phyloP scores from a whole-genome alignment of 768 basidiomycete species.

The Calvatia gigantea region DNA sequence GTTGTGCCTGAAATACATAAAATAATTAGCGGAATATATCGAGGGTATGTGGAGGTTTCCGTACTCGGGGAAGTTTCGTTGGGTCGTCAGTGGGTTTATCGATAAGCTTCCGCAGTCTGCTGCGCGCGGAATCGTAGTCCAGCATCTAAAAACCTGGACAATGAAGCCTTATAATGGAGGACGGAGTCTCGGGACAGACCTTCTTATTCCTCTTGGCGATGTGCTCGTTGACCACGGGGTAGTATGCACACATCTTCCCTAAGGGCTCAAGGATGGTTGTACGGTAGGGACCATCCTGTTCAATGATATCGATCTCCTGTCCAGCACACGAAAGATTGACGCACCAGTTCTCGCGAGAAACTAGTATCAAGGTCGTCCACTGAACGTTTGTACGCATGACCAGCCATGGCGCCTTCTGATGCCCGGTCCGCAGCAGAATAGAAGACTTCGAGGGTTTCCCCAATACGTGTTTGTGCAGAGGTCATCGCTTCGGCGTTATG shows the following conservation, averaged over 20 bases:
- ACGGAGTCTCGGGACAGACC: conserved; percentile 36
- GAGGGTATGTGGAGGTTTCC: conserved; percentile 20
- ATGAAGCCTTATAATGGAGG: neutral
- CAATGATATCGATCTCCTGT: neutral
- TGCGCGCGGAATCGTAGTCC: conserved; percentile 93
- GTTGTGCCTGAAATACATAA: conserved; percentile 66
- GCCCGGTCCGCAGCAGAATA: conserved; percentile 81
- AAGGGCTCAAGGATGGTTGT: conserved; percentile 94
- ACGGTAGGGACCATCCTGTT: conserved; percentile 88
- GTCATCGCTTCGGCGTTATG: conserved; percentile 73
- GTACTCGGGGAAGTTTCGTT: conserved; percentile 81
- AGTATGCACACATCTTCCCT: conserved; percentile 95
- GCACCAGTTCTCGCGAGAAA: conserved; percentile 79
- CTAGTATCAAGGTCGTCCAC: conserved; percentile 90
- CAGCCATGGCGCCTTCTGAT: conserved; percentile 94
- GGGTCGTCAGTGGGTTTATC: conserved; percentile 95
- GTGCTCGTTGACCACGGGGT: conserved; percentile 90
- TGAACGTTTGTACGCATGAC: conserved; percentile 92
- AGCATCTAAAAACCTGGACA: conserved; percentile 55
- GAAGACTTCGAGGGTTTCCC: conserved; percentile 91
- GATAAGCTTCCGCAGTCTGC: conserved; percentile 81
- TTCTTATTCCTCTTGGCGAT: conserved; percentile 96
- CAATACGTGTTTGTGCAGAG: conserved; percentile 85
- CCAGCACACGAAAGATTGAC: conserved; percentile 22
- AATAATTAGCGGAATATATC: neutral